Conservation (phyloP, 768 basidiomycete species). For the Mycena floridula region DNA sequence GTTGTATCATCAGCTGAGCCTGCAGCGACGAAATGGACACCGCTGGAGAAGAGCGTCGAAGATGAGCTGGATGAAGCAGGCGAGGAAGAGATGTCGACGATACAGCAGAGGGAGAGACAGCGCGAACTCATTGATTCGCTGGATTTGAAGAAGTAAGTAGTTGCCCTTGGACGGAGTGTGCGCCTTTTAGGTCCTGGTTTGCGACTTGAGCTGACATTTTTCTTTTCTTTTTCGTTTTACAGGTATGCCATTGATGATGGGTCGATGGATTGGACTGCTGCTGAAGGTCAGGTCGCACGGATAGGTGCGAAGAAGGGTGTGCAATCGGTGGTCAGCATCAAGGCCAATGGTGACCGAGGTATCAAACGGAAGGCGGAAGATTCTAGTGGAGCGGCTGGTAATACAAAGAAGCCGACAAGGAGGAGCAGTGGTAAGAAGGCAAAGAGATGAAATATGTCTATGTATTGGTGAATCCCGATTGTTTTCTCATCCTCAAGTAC, state of each 20-base stretch:
- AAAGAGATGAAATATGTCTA: too few species aligned
- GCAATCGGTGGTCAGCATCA: conserved; percentile 76
- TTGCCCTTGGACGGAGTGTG: conserved; percentile 10
- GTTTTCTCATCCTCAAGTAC: too few species aligned
- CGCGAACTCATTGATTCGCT: conserved; percentile 83
- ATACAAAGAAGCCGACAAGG: conserved; percentile 44
- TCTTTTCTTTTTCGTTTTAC: conserved; percentile 7
- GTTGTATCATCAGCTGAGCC: conserved; percentile 6
- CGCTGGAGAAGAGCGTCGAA: conserved; percentile 41
- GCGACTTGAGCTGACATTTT: conserved; percentile 8
- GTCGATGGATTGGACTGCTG: conserved; percentile 66
- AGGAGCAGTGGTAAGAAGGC: conserved; percentile 40
- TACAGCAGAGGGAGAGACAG: conserved; percentile 61
- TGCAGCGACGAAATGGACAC: conserved; percentile 31
- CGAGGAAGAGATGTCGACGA: conserved; percentile 57
- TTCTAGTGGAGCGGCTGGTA: conserved; percentile 22
- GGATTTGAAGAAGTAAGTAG: conserved; percentile 79
- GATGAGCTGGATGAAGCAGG: conserved; percentile 78
- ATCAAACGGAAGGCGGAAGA: conserved; percentile 59
- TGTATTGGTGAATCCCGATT: too few species aligned
- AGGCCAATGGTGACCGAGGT: conserved; percentile 32
- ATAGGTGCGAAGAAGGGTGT: conserved; percentile 34
- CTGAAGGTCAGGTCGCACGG: conserved; percentile 55
- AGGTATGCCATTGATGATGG: conserved; percentile 75
- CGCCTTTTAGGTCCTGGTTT: conserved; percentile 10